Conservation (phyloP, 768 basidiomycete species). For the Mrakia blollopis region DNA sequence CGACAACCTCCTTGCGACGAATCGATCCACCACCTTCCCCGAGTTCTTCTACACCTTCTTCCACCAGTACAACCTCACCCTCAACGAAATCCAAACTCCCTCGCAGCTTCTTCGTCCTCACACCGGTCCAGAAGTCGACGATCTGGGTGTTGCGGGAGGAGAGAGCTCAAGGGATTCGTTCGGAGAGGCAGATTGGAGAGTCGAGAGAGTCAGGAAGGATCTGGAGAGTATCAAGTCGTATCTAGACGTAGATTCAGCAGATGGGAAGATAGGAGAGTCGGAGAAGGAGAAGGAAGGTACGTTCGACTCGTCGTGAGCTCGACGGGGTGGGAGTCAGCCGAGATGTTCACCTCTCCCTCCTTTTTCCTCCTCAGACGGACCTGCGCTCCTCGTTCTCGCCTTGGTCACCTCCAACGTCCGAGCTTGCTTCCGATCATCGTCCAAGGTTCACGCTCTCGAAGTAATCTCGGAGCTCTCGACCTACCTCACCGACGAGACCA, state of each 20-base stretch:
- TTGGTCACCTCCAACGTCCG: conserved; percentile 83
- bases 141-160: conserved; percentile 40
- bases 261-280: neutral
- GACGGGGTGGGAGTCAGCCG: neutral
- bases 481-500: conserved; percentile 88
- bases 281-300: neutral
- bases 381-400: conserved; percentile 80
- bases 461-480: conserved; percentile 72
- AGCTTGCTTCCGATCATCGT: conserved; percentile 77
- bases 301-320: neutral
- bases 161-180: conserved; percentile 44
- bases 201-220: conserved; percentile 15
- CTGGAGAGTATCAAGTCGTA: conserved; percentile 21
- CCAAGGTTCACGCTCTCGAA: conserved; percentile 78
- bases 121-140: neutral
- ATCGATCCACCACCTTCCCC: conserved; percentile 75
- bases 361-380: conserved; percentile 59
- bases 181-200: conserved; percentile 17
- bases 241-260: conserved; percentile 14
- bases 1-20: conserved; percentile 66
- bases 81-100: conserved; percentile 60
- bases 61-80: conserved; percentile 76
- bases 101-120: conserved; percentile 49
- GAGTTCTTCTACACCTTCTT: conserved; percentile 93
- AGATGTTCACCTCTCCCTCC: too few relatives aligned